phyloP scores from a whole-genome alignment of 75 land plant species.

The Selaginella moellendorffii region DNA sequence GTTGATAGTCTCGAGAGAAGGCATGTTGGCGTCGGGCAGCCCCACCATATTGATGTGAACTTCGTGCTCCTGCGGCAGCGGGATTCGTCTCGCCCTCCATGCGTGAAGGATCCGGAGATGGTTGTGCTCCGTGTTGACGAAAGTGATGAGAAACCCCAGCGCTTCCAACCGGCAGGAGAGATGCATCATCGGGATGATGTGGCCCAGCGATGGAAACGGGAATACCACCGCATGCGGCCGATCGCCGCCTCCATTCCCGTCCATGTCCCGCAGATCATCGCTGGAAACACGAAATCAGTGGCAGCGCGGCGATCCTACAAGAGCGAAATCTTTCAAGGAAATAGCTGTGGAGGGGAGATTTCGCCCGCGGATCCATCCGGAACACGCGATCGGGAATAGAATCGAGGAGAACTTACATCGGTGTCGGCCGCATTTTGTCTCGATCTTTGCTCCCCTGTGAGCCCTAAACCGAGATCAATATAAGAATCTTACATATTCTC shows the following conservation, averaged over 20 bases:
- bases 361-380: no score
- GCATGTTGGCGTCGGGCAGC: background rate
- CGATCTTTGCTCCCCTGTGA: no score
- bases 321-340: no score
- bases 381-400: no score
- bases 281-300: no score
- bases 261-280: no score
- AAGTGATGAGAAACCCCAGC: constrained; percentile 37
- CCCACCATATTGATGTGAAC: constrained; percentile 13
- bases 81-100: background rate
- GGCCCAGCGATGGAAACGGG: constrained; percentile 37
- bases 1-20: constrained; percentile 13
- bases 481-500: no score
- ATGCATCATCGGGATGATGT: constrained; percentile 36
- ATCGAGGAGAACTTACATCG: no score
- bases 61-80: background rate
- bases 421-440: no score
- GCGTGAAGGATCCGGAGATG: constrained; percentile 5
- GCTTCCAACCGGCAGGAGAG: constrained; percentile 30
- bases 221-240: constrained; percentile 19
- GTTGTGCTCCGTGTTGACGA: constrained; percentile 31
- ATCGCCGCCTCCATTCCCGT: background rate
- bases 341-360: no score
- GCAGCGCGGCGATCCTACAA: no score
- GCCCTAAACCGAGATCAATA: no score